Conservation (phyloP, 352 stramenopile genomes). For the Phytophthora nicotianae region DNA sequence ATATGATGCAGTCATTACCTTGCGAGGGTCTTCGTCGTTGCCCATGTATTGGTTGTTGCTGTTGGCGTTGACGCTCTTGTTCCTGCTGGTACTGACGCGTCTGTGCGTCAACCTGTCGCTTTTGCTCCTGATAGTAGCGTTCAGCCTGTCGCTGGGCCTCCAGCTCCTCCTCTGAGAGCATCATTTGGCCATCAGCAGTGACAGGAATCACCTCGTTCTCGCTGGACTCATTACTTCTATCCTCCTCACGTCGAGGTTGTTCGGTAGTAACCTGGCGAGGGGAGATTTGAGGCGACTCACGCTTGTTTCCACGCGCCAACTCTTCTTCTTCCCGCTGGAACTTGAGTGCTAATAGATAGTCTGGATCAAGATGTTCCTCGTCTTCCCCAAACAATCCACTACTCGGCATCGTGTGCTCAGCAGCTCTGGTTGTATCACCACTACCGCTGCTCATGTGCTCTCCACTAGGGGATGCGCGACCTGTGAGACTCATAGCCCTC, state of each 20-base stretch:
- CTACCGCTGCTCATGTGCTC: constrained; percentile 1
- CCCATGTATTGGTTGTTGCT: constrained; percentile 31
- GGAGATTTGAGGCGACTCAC: constrained; percentile 19
- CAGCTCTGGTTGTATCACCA: constrained; percentile 9
- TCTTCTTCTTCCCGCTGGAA: constrained; percentile 84
- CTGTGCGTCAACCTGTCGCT: constrained; percentile 52
- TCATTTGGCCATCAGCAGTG: constrained; percentile 52
- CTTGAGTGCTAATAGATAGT: constrained; percentile 75
- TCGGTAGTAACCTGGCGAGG: constrained; percentile 20
- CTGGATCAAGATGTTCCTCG: constrained; percentile 44
- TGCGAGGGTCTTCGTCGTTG: constrained; percentile 21
- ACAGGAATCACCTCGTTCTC: constrained; percentile 52
- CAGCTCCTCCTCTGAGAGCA: constrained; percentile 68
- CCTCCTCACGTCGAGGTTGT: constrained; percentile 4
- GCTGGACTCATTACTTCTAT: constrained; percentile 13
- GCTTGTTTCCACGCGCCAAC: constrained; percentile 30
- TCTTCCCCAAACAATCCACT: constrained; percentile 18
- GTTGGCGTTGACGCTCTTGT: constrained; percentile 36
- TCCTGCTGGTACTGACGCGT: constrained; percentile 45
- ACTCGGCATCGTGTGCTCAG: constrained; percentile 22
- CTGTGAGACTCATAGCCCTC: constrained; percentile 21
- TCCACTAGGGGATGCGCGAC: constrained; percentile 1
- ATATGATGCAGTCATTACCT: constrained; percentile 52
- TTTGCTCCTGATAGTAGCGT: constrained; percentile 76
- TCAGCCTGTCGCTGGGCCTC: constrained; percentile 74